phyloP scores from a whole-genome alignment of 352 stramenopile genomes.

The Globisporangium orthogonon region DNA sequence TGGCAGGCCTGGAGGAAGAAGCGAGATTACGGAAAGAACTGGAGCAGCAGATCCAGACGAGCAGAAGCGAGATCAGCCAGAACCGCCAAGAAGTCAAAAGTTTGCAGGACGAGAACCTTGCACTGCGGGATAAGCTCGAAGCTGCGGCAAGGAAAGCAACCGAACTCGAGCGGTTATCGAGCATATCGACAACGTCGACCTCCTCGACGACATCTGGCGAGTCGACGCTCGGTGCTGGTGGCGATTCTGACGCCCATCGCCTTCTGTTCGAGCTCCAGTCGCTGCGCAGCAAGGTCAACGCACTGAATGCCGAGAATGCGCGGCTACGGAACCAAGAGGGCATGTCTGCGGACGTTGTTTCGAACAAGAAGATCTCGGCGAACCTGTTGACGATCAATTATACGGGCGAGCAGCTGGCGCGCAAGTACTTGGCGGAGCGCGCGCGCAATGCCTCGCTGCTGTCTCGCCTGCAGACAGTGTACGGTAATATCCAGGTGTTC shows the following conservation, averaged over 20 bases:
- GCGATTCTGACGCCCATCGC: constrained; percentile 15
- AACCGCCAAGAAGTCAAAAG: constrained; percentile 52
- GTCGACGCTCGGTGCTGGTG: neutral
- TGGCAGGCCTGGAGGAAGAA: constrained; percentile 30
- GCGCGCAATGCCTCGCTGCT: constrained; percentile 73
- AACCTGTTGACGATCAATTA: constrained; percentile 65
- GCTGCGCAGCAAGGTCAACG: constrained; percentile 39
- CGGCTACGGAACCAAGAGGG: constrained; percentile 46
- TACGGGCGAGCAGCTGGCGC: constrained; percentile 60
- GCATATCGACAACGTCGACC: constrained; percentile 26
- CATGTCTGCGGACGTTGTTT: constrained; percentile 16
- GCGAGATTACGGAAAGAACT: constrained; percentile 28
- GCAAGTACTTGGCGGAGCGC: constrained; percentile 86
- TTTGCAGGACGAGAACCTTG: constrained; percentile 36
- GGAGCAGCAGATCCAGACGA: constrained; percentile 36
- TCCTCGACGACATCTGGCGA: constrained; percentile 17
- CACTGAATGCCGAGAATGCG: constrained; percentile 51
- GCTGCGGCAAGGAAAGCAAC: constrained; percentile 35
- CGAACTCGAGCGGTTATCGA: constrained; percentile 34
- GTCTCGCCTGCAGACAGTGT: constrained; percentile 80
- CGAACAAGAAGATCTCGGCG: constrained; percentile 54
- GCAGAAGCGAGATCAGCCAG: constrained; percentile 39
- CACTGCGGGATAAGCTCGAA: constrained; percentile 47
- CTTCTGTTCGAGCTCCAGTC: constrained; percentile 48
- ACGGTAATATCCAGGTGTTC: constrained; percentile 93